phyloP scores from a whole-genome alignment of 202 grass and related monocot species.

The Schoenoplectus tabernaemontani region DNA sequence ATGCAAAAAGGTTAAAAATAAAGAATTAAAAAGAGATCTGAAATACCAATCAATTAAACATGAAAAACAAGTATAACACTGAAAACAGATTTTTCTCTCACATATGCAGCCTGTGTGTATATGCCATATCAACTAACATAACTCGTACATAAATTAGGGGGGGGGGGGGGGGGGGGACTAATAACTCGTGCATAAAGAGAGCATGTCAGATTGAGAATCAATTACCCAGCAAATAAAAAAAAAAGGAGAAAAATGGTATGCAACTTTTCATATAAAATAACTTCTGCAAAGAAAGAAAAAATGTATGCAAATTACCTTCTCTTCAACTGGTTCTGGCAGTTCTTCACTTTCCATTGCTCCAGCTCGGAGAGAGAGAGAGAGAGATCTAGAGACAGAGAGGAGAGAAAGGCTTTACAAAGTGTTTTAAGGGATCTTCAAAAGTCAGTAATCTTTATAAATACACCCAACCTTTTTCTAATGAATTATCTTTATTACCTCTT shows the following conservation, averaged over 20 bases:
- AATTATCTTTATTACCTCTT: not conserved
- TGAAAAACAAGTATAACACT: not conserved
- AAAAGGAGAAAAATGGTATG: not conserved
- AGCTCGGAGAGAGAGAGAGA: constrained; percentile 10
- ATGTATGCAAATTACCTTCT: constrained; percentile 18
- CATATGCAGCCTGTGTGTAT: not conserved
- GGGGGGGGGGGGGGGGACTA: too few species aligned
- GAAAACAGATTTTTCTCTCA: not conserved
- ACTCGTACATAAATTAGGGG: too few species aligned
- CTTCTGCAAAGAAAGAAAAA: not conserved
- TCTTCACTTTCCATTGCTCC: constrained; percentile 26
- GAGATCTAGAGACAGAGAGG: not conserved
- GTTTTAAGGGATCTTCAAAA: constrained; percentile 17
- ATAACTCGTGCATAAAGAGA: not conserved
- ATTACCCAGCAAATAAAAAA: not conserved
- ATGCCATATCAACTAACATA: not conserved
- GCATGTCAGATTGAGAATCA: not conserved
- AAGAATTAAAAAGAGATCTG: not conserved
- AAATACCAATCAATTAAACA: not conserved
- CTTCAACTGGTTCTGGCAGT: constrained; percentile 16
- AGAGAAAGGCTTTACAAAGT: constrained; percentile 4
- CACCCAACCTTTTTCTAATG: not conserved
- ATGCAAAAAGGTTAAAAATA: not conserved
- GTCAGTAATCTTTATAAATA: constrained; percentile 16
- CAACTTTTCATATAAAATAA: not conserved